Conservation (phyloP, 148 eudicot genomes). For the Polygonum aviculare region DNA sequence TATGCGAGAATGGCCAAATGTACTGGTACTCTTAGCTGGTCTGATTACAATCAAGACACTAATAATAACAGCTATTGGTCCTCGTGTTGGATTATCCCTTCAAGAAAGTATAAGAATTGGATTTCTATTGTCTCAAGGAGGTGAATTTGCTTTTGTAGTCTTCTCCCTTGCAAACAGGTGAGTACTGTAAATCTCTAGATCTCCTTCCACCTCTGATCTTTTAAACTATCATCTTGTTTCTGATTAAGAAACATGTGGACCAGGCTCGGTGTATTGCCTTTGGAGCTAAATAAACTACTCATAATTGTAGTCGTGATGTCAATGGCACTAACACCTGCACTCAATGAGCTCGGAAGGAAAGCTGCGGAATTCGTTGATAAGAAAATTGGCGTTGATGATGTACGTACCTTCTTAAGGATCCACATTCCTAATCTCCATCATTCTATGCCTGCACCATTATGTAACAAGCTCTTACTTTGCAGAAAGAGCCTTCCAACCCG, state of each 20-base stretch:
- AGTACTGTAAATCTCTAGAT: slow-evolving; percentile 11
- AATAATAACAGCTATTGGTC: slow-evolving; percentile 86
- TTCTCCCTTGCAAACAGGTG: slow-evolving; percentile 91
- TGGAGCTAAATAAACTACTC: slow-evolving; percentile 94
- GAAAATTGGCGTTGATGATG: slow-evolving; percentile 47
- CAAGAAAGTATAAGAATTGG: slow-evolving; percentile 93
- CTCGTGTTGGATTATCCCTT: slow-evolving; percentile 84
- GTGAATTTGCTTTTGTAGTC: slow-evolving; percentile 95
- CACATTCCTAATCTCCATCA: background rate
- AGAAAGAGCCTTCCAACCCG: slow-evolving; percentile 45
- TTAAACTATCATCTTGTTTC: slow-evolving; percentile 4
- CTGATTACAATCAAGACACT: slow-evolving; percentile 82
- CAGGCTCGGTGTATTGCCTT: slow-evolving; percentile 97
- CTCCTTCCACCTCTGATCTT: background rate
- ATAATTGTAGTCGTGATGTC: slow-evolving; percentile 95
- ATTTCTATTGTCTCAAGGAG: slow-evolving; percentile 93
- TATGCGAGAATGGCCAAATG: slow-evolving; percentile 92
- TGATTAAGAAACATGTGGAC: slow-evolving; percentile 15
- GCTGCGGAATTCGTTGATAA: slow-evolving; percentile 74
- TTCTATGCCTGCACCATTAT: background rate
- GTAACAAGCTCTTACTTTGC: slow-evolving; percentile 14
- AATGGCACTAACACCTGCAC: slow-evolving; percentile 88
- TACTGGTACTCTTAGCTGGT: slow-evolving; percentile 77
- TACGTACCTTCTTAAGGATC: slow-evolving; percentile 24
- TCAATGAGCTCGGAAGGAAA: slow-evolving; percentile 83